Percentiles rank a stretch among this genome's conserved stretches.
These are phyloP conservation scores for Cladosporium velox DNA, from an alignment of 2,329 filamentous ascomycete genomes.

Conservation along the genomic window DNA sequence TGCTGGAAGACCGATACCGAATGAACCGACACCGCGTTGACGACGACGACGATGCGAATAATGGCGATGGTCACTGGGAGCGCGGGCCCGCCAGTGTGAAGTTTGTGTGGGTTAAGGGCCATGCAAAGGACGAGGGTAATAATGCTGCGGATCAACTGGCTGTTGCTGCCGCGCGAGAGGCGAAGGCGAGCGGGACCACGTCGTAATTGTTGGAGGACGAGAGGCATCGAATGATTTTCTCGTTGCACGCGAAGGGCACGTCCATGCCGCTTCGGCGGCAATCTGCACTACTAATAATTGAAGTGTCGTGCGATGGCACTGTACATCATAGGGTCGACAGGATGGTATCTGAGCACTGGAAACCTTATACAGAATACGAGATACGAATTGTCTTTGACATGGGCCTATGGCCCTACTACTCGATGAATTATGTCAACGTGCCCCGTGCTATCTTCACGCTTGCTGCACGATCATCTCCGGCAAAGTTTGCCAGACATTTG, in stretches of 20 bases:
- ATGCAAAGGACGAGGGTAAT: constrained; percentile 73
- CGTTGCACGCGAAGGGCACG: background rate
- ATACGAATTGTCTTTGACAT: background rate
- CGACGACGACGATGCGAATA: constrained; percentile 49
- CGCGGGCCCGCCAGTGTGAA: constrained; percentile 42
- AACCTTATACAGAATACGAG: background rate
- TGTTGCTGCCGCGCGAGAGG: constrained; percentile 61
- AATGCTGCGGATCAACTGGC: constrained; percentile 77
- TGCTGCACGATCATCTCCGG: background rate
- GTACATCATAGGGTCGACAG: background rate
- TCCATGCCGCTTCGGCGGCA: background rate
- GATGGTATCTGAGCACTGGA: background rate
- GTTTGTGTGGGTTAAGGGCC: constrained; percentile 90
- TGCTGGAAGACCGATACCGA: constrained; percentile 62
- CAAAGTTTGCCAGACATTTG: constrained; percentile 3
- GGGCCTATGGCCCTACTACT: background rate
- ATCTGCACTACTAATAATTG: background rate
- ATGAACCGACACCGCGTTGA: constrained; percentile 34
- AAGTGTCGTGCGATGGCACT: background rate
- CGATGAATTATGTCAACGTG: background rate
- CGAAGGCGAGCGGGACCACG: constrained; percentile 26
- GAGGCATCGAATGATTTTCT: background rate
- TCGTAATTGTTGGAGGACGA: background rate
- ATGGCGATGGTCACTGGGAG: constrained; percentile 32
- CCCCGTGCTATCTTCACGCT: constrained; percentile 6